phyloP scores from a whole-genome alignment of 202 grass and related monocot genomes.

The Setaria viridis region DNA sequence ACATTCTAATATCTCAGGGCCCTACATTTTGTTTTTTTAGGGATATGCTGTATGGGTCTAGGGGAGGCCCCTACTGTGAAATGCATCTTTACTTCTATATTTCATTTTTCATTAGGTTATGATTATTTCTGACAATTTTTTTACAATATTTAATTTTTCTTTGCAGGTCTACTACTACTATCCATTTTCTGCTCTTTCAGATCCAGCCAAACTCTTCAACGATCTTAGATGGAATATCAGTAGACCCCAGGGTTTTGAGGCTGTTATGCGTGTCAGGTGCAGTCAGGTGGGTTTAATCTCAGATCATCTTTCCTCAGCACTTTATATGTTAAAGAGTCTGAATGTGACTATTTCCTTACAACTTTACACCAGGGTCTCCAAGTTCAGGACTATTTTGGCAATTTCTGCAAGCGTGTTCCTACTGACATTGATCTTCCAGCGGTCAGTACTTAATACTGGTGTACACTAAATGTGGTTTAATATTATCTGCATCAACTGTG shows the following conservation, averaged over 20 bases:
- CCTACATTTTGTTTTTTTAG: neutral
- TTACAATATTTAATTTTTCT: conserved; percentile 26
- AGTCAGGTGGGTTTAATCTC: conserved; percentile 59
- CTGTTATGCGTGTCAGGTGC: conserved; percentile 88
- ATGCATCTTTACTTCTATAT: conserved; percentile 6
- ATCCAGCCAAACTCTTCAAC: conserved; percentile 89
- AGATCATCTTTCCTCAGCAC: neutral
- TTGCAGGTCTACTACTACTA: conserved; percentile 94
- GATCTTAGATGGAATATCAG: conserved; percentile 95
- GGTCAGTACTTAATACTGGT: conserved; percentile 46
- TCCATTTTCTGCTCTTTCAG: conserved; percentile 85
- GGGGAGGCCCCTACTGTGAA: neutral
- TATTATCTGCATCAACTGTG: conserved; percentile 1
- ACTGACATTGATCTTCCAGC: conserved; percentile 93
- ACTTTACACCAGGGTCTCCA: conserved; percentile 64
- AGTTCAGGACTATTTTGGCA: conserved; percentile 88
- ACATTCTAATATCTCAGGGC: neutral
- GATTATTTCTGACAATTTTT: conserved; percentile 18
- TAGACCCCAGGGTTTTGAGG: conserved; percentile 87
- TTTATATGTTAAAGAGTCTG: conserved; percentile 16
- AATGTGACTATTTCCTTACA: conserved; percentile 14
- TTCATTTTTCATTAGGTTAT: neutral
- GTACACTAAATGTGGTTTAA: neutral
- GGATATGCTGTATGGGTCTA: neutral
- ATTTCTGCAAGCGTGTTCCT: conserved; percentile 92